Conservation (phyloP, 495 filamentous ascomycete genomes). For the Umbilicaria muhlenbergii region DNA sequence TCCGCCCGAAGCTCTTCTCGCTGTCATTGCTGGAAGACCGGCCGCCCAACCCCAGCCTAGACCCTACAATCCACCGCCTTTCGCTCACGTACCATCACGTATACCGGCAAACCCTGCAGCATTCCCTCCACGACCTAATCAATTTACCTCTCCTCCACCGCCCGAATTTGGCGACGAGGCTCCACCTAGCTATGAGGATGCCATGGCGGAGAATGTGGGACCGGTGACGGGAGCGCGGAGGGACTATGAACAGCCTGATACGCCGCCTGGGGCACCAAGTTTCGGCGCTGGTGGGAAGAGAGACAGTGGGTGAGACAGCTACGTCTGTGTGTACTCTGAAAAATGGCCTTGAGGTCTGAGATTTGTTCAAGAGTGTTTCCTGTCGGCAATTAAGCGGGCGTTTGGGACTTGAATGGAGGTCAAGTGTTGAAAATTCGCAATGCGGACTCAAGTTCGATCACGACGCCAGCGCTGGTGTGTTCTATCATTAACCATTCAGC, state of each 20-base stretch:
- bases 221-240: slow-evolving; percentile 47
- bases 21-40: slow-evolving; percentile 38
- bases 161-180: slow-evolving; percentile 41
- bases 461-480: too few species aligned
- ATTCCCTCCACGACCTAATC: slow-evolving; percentile 15
- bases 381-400: background rate
- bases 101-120: slow-evolving; percentile 19
- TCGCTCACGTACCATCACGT: slow-evolving; percentile 6
- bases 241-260: slow-evolving; percentile 43
- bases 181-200: slow-evolving; percentile 77
- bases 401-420: background rate
- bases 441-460: too few species aligned
- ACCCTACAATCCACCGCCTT: slow-evolving; percentile 13
- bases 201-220: slow-evolving; percentile 63
- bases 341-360: too few species aligned
- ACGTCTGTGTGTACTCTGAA: too few species aligned
- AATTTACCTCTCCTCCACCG: slow-evolving; percentile 5
- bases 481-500: too few species aligned
- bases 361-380: background rate
- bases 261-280: slow-evolving; percentile 21
- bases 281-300: slow-evolving; percentile 27
- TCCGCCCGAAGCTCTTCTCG: slow-evolving; percentile 62
- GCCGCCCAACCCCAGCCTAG: slow-evolving; percentile 11
- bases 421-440: background rate
- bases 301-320: background rate